phyloP scores from a whole-genome alignment of 345 rosid species.

The Eucalyptus regnans region DNA sequence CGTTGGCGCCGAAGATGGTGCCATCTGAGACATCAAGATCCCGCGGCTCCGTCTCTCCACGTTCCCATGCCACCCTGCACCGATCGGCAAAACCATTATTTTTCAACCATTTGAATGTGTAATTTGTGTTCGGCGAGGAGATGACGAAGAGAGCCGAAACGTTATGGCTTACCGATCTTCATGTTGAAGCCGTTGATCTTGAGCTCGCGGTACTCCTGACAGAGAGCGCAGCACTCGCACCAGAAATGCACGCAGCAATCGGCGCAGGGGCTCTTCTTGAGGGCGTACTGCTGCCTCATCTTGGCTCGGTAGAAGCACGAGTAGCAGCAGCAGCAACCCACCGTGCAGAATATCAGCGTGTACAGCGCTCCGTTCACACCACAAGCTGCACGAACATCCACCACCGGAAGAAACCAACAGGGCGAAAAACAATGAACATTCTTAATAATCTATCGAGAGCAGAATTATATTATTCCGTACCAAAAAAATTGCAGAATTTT shows the following conservation, averaged over 20 bases:
- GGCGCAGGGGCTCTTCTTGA: background rate
- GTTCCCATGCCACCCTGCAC: background rate
- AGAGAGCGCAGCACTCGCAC: background rate
- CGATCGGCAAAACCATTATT: background rate
- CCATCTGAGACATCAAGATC: background rate
- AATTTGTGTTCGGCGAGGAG: background rate
- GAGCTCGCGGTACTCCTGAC: background rate
- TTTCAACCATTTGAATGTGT: background rate
- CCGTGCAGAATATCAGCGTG: slow-evolving; percentile 8
- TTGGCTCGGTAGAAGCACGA: slow-evolving; percentile 26
- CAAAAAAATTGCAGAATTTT: background rate
- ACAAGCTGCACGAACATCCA: slow-evolving; percentile 10
- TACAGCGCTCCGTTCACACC: slow-evolving; percentile 25
- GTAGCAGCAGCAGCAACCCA: slow-evolving; percentile 10
- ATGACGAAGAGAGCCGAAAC: background rate
- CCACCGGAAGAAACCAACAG: background rate
- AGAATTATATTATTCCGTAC: background rate
- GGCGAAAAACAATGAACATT: background rate
- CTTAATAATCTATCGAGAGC: background rate
- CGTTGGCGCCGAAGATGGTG: background rate
- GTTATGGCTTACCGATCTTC: background rate
- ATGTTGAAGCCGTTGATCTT: background rate
- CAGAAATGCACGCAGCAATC: background rate
- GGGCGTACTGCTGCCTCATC: slow-evolving; percentile 22
- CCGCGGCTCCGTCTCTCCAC: background rate